Base-by-base conservation (phyloP, 2,329 filamentous ascomycete species). In the Fusarium beomiforme region DNA sequence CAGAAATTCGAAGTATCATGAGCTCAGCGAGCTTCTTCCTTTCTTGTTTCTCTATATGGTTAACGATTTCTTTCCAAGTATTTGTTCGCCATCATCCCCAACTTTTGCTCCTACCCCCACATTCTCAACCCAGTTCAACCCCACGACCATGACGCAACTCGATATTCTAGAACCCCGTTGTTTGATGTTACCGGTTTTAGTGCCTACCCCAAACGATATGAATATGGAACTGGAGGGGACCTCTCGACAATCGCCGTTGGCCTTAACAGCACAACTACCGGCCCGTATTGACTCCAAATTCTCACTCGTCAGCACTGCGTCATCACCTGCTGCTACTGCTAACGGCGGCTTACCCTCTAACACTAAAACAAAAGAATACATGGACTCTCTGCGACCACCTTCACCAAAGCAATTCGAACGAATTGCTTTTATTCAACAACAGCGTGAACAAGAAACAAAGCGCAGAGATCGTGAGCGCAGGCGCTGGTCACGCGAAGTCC, bases 361-460 rank as follows among this genome's bases (percentile, higher is more conserved):
- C 42, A 59, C 69, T 53, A 80, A 78, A 59, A 75, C 76, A 51
- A 81, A 83, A 69, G 78, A 82, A 64, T 88, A 88, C 74, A 81
- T 88, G 78, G 85, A 86, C 61, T 85, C 85, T 13, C 78, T 88
- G 14, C 79, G 84, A 23, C 81, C 83, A 44, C 86, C 86, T 4
- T 84, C 85, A 3, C 71, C 69, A 31, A 79, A 84, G 33, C 81
- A 85, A 61, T 85, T 89, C 36, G 78, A 83, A 66, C 82, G 82
- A 64, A 87, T 90, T 50, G 80, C 82, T 36, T 78, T 79, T 23
- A 78, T 87, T 11, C 88, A 90, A 72, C 79, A 85, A 51, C 70
- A 82, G 50, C 83, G 81, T 41, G 85, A 87, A 73, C 78, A 81
- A 23, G 81, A 84, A 59, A 79, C 82, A 39, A 83, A 80, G 44